These are phyloP conservation scores for Linum tenue DNA, from an alignment of 345 rosid genomes.

Conservation along the genomic window DNA sequence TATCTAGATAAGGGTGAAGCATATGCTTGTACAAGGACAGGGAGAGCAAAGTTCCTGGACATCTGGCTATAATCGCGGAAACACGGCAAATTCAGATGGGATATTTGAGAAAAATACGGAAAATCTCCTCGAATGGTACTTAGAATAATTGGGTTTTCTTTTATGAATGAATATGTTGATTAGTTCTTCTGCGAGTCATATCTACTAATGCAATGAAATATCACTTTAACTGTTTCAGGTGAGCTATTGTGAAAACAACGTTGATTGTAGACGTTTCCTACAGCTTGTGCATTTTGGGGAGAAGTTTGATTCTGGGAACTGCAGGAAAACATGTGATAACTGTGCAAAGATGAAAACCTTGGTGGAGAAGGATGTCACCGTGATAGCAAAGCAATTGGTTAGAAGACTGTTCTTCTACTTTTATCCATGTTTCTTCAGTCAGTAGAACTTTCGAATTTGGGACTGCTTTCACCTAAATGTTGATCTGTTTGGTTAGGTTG, in stretches of 20 bases:
- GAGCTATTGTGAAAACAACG: conserved; percentile 87
- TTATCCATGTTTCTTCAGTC: conserved; percentile 1
- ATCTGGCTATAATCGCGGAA: conserved; percentile 39
- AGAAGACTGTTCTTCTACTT: conserved; percentile 7
- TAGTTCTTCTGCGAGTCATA: not conserved
- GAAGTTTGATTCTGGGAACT: conserved; percentile 63
- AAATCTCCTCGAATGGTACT: conserved; percentile 86
- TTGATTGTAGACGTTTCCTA: conserved; percentile 84
- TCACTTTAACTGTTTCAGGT: conserved; percentile 48
- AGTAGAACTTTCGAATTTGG: not conserved
- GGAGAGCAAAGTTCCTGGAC: conserved; percentile 68
- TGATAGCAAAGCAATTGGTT: conserved; percentile 80
- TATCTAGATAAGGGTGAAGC: conserved; percentile 79
- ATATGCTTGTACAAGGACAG: conserved; percentile 87
- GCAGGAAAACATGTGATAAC: conserved; percentile 81
- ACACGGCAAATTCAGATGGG: conserved; percentile 51
- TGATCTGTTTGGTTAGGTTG: conserved; percentile 46
- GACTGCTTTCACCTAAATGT: conserved; percentile 1
- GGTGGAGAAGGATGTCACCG: conserved; percentile 80
- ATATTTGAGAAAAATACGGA: conserved; percentile 81
- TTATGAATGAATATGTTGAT: not conserved
- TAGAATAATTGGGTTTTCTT: not conserved
- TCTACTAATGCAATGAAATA: conserved; percentile 3
- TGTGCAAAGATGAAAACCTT: conserved; percentile 54
- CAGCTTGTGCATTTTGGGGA: conserved; percentile 95